Evolutionary conservation across 805 yeast species (phyloP), one percentile per base, ranked within the genome.

Genomic region (Candida stauntonica): DNA sequence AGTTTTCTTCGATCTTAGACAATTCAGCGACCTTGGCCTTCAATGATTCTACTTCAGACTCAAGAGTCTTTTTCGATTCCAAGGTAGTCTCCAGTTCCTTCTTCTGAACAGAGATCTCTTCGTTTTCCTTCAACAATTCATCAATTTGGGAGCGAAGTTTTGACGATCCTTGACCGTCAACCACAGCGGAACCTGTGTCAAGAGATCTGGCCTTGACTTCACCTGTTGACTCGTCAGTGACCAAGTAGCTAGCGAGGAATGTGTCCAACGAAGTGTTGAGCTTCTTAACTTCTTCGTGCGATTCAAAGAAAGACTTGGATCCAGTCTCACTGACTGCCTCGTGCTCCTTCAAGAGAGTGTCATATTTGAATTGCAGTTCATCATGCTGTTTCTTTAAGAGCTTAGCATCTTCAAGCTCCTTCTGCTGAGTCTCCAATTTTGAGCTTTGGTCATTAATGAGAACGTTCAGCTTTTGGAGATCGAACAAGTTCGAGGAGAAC

Each of bases 141-240:
- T 78, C 79, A 36, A 81, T 64, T 49, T 79, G 84, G 16, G 60
- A 49, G 39, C 77, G 83, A 38, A 81, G 60, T 44, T 65, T 29
- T 41, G 45, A 27, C 35, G 57, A 29, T 2, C 13, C 36, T 36
- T 26, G 35, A 11, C 29, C 31, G 29, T 20, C 31, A 18, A 17
- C 18, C 7, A 18, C 12, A 12, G 38, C n/a, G 14, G 33, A 18
- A 2, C 31, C 9, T 12, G 15, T 20, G 11, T 19, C 36, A 13
- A 41, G 13, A 8, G 49, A 39, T 30, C 41, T 42, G 12, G 45
- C 17, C 11, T 17, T 35, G 8, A 40, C 36, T 20, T 44, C 54
- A 30, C 51, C 50, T n/a, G 51, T 50, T 14, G 48, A 31, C 27
- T 29, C 36, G 38, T 47, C 50, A 5, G 36, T 44, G 9, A 33